These are phyloP conservation scores for Phytopythium oedochilum DNA, from an alignment of 352 stramenopile genomes.

Conservation along the genomic window DNA sequence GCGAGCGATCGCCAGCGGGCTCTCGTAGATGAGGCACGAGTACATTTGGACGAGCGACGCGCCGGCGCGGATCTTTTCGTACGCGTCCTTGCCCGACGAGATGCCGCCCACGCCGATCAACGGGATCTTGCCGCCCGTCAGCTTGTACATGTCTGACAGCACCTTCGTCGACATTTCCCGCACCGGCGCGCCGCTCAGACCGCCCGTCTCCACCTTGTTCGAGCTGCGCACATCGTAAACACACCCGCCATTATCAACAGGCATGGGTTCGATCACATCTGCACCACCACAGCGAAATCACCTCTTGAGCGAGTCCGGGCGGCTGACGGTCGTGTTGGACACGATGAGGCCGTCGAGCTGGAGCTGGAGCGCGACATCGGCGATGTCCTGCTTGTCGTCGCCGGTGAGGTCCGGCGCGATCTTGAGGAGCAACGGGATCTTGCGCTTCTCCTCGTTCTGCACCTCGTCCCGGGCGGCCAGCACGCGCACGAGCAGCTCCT, in stretches of 20 bases:
- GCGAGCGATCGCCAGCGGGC: constrained; percentile 77
- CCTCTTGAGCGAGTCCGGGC: constrained; percentile 80
- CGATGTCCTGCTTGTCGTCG: constrained; percentile 95
- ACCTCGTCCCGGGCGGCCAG: constrained; percentile 64
- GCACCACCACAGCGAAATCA: constrained; percentile 8
- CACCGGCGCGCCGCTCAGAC: constrained; percentile 94
- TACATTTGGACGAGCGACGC: constrained; percentile 95
- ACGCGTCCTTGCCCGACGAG: constrained; percentile 91
- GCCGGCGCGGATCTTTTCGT: constrained; percentile 97
- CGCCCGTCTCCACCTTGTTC: constrained; percentile 86
- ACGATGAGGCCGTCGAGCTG: constrained; percentile 87
- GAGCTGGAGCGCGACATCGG: constrained; percentile 59
- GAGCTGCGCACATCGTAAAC: constrained; percentile 11
- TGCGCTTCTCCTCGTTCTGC: constrained; percentile 40
- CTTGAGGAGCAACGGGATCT: constrained; percentile 95
- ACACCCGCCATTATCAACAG: neutral
- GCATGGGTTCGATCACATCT: neutral
- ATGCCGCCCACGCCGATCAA: constrained; percentile 96
- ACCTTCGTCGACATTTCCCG: constrained; percentile 92
- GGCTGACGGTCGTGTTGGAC: constrained; percentile 95
- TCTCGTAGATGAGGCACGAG: constrained; percentile 90
- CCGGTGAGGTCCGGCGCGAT: constrained; percentile 95
- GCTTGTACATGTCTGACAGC: constrained; percentile 93
- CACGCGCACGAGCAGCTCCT: constrained; percentile 68
- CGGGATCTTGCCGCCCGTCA: constrained; percentile 91